Base-by-base conservation (phyloP, 352 stramenopile species). In the Globisporangium spiculum region DNA sequence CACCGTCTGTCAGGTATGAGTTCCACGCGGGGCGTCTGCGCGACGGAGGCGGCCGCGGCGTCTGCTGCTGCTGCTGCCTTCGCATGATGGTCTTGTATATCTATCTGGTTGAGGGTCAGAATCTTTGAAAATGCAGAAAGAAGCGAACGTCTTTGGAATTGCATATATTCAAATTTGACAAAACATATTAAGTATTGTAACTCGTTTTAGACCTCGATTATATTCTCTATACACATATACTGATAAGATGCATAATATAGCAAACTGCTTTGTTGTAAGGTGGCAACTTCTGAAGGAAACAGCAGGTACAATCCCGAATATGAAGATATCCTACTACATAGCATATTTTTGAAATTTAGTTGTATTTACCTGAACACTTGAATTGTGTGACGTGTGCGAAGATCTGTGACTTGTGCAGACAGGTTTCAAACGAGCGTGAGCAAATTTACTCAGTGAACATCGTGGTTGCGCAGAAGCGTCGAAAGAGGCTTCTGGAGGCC, bases 1-100 rank as follows among this genome's bases (percentile, higher is more conserved):
- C 16, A 52, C 72, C 68, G 60, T 89, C 80, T 0, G 78, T 89
- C 30, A 89, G 66, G 38, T 89, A 89, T 14, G 24, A 66, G 69
- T 89, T 87, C 80, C 80, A 89, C 32, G 68, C 68, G 8, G 80
- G 80, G 10, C 76, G 76, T 56, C 67, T 62, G 30, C 60, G 72
- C n/a, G 61, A 53, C 16, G 60, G 66, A 24, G 48, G 55, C 20
- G 60, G 53, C 4, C 10, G 9, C 10, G 46, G n/a, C 10, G 57
- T 46, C 38, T 60, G 32, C n/a, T 52, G 50, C n/a, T 58, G 46
- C 24, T 52, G 48, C n/a, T 55, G 60, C 32, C 26, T 50, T 34
- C n/a, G 44, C 44, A 57, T 57, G 52, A 24, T 36, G n/a, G 12
- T 18, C 14, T 46, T 46, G 38, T 46, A 14, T 46, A 7, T 36